Evolutionary conservation across 441 rosid species (phyloP).

Genomic region (Gossypium aridum): DNA sequence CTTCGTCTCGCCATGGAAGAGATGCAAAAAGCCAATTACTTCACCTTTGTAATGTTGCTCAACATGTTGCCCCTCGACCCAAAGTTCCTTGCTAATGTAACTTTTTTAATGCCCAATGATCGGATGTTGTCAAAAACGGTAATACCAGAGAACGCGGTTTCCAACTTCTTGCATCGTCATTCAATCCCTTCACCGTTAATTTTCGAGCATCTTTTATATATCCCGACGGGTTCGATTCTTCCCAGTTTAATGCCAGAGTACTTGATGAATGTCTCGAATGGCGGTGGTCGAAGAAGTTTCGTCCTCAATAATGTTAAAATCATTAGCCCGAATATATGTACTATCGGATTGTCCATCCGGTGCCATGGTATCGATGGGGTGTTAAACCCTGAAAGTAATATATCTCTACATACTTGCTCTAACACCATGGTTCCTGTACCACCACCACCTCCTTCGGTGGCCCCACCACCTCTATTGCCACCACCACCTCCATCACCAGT

Average conservation of each 20-base stretch:
- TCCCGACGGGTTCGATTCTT: constrained; percentile 52
- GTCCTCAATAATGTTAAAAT: constrained; percentile 56
- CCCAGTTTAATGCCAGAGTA: constrained; percentile 43
- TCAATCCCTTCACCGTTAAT: constrained; percentile 65
- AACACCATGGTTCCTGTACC: background rate
- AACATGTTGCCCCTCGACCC: constrained; percentile 45
- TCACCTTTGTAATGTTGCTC: constrained; percentile 62
- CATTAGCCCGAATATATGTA: constrained; percentile 53
- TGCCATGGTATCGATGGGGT: constrained; percentile 77
- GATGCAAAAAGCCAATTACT: constrained; percentile 67
- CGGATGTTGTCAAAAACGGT: constrained; percentile 29
- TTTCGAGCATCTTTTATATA: constrained; percentile 44
- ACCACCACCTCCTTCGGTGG: background rate
- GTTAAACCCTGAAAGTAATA: constrained; percentile 15
- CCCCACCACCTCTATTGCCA: constrained; percentile 4
- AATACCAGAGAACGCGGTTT: constrained; percentile 15
- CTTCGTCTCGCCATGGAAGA: constrained; percentile 50
- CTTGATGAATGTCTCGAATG: constrained; percentile 40
- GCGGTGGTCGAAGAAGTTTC: constrained; percentile 41
- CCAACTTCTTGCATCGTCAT: constrained; percentile 62
- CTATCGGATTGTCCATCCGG: constrained; percentile 41
- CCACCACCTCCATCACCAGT: background rate
- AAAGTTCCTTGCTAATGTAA: constrained; percentile 30
- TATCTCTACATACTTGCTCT: constrained; percentile 24
- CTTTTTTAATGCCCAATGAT: constrained; percentile 76